Evolutionary conservation across 805 yeast genomes (phyloP).

Genomic region (Candida qinlingensis): DNA sequence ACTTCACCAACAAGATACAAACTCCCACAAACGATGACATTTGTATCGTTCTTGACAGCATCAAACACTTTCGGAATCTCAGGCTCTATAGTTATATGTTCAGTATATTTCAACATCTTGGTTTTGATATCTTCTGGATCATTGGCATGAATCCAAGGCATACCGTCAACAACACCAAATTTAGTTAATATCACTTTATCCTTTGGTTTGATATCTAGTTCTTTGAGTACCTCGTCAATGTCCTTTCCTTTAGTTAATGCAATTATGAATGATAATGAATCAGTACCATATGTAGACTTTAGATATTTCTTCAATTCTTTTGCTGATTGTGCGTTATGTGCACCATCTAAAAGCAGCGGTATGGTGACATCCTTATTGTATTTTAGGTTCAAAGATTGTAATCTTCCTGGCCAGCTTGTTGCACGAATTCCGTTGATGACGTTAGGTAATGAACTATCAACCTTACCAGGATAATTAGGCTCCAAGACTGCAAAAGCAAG

Average conservation of each 20-base stretch:
- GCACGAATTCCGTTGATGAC: constrained; percentile 46
- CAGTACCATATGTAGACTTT: constrained; percentile 18
- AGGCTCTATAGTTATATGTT: constrained; percentile 23
- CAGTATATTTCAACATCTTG: constrained; percentile 23
- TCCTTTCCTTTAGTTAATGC: constrained; percentile 77
- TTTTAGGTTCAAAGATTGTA: constrained; percentile 46
- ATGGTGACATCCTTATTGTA: constrained; percentile 21
- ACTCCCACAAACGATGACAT: constrained; percentile 62
- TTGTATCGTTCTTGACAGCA: constrained; percentile 15
- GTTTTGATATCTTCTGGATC: constrained; percentile 23
- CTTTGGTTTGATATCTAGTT: constrained; percentile 36
- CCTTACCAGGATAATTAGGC: constrained; percentile 19
- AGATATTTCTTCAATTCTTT: constrained; percentile 58
- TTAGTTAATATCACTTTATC: constrained; percentile 60
- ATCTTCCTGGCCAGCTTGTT: constrained; percentile 83
- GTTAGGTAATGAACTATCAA: constrained; percentile 27
- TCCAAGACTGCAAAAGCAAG: constrained; percentile 23
- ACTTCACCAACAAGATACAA: constrained; percentile 61
- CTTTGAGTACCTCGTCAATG: constrained; percentile 42
- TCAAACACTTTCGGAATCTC: constrained; percentile 26
- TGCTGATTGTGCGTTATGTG: constrained; percentile 88
- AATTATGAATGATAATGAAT: constrained; percentile 45
- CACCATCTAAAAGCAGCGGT: constrained; percentile 72
- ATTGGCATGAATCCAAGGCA: constrained; percentile 85
- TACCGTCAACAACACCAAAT: constrained; percentile 71